Conservation (phyloP, 23 red algal species). For the Agarophyton chilense region DNA sequence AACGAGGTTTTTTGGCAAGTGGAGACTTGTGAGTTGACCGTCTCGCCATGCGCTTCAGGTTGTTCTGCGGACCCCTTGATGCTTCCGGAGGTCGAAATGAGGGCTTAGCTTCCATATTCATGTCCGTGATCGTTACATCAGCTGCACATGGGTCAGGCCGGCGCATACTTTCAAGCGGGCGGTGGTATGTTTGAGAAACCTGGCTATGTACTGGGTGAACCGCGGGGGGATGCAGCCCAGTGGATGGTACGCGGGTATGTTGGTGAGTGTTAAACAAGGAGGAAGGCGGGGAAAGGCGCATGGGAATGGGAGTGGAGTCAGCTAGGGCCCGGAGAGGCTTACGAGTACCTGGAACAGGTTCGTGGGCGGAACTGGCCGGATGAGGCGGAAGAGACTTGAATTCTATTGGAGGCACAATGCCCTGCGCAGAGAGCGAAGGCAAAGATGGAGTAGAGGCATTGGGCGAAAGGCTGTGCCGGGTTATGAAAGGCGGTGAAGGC, state of each 20-base stretch:
- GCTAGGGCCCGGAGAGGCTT: background rate
- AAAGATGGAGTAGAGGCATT: background rate
- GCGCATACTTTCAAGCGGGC: background rate
- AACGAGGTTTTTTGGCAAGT: constrained; percentile 2
- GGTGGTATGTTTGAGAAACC: constrained; percentile 24
- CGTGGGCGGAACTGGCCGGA: background rate
- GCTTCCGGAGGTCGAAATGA: background rate
- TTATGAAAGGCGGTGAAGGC: background rate
- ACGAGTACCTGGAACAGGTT: background rate
- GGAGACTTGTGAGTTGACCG: background rate
- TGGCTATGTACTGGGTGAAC: background rate
- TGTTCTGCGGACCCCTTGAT: background rate
- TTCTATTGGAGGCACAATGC: background rate
- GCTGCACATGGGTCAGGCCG: background rate
- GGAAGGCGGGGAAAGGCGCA: background rate
- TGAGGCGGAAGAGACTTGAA: background rate
- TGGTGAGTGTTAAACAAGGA: background rate
- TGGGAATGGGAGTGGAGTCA: background rate
- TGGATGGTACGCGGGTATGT: background rate
- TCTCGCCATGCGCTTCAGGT: background rate
- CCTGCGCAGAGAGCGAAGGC: background rate
- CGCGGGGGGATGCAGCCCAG: background rate
- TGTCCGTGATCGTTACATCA: background rate
- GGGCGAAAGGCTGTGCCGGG: background rate
- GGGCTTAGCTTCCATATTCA: background rate